Conservation (phyloP, 2,329 filamentous ascomycete genomes). For the Diaporthe batatas region DNA sequence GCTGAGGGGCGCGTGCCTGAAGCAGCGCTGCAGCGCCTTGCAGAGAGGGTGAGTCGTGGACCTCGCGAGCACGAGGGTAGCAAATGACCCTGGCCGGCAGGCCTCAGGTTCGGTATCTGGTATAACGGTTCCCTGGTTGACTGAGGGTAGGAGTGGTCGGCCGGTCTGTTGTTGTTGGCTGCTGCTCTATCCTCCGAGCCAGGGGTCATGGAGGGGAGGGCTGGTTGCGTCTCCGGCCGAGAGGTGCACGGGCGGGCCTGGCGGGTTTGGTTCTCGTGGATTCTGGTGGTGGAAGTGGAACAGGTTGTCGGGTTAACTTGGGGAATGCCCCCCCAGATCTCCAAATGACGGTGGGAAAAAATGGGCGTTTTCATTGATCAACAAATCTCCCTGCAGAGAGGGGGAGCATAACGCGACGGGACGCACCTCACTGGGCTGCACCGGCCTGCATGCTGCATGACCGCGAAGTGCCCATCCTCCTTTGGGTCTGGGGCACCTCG, state of each 20-base stretch:
- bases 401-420: slow-evolving; percentile 34
- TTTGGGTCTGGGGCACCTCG: slow-evolving; percentile 33
- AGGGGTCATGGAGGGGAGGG: slow-evolving; percentile 16
- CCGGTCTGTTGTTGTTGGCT: not conserved
- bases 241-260: slow-evolving; percentile 26
- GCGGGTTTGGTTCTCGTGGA: slow-evolving; percentile 8
- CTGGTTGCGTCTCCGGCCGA: slow-evolving; percentile 11
- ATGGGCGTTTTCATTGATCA: slow-evolving; percentile 34
- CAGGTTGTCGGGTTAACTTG: slow-evolving; percentile 38
- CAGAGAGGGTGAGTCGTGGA: not conserved
- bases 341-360: slow-evolving; percentile 27
- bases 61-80: slow-evolving; percentile 17
- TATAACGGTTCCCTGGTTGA: not conserved
- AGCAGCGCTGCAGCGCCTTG: not conserved
- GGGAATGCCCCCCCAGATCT: slow-evolving; percentile 31
- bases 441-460: slow-evolving; percentile 35
- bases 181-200: slow-evolving; percentile 2
- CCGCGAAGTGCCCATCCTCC: slow-evolving; percentile 29
- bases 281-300: slow-evolving; percentile 28
- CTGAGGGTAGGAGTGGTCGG: not conserved
- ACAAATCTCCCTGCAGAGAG: slow-evolving; percentile 29
- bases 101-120: slow-evolving; percentile 8
- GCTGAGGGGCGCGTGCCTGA: not conserved
- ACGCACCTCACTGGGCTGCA: slow-evolving; percentile 33
- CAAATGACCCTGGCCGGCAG: slow-evolving; percentile 9